Evolutionary conservation across 106 monocot species (phyloP).

Genomic region (Dendrobium chrysotoxum): DNA sequence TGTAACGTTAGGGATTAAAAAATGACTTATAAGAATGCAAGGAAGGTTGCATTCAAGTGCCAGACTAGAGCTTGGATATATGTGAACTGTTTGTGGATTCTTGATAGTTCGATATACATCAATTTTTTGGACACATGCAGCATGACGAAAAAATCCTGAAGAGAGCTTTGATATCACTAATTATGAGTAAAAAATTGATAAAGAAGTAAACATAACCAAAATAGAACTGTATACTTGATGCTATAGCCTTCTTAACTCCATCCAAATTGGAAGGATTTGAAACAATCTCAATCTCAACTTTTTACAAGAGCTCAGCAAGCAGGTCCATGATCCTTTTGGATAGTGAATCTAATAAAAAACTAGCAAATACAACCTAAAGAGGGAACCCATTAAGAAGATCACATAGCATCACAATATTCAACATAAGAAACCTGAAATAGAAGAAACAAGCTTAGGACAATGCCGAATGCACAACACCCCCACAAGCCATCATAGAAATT

Average conservation of each 20-base stretch:
- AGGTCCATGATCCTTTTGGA: conserved; percentile 79
- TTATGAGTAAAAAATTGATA: background rate
- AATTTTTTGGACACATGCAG: conserved; percentile 70
- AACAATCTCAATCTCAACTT: conserved; percentile 81
- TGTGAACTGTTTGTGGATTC: conserved; percentile 88
- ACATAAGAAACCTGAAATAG: background rate
- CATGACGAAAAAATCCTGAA: conserved; percentile 84
- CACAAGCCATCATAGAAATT: conserved; percentile 96
- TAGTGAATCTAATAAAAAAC: conserved; percentile 88
- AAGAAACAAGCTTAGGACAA: background rate
- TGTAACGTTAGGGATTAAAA: background rate
- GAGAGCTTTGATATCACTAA: background rate
- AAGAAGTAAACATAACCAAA: background rate
- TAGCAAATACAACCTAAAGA: conserved; percentile 95
- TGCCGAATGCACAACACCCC: conserved; percentile 97
- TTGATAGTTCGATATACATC: conserved; percentile 78
- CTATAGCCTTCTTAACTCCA: conserved; percentile 80
- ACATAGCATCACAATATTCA: background rate
- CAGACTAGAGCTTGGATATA: conserved; percentile 91
- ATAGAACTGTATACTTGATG: conserved; percentile 46
- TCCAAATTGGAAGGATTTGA: conserved; percentile 65
- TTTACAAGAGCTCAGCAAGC: conserved; percentile 81
- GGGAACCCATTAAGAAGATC: background rate
- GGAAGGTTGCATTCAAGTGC: conserved; percentile 43
- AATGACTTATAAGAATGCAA: background rate